Conservation (phyloP, 129 eudicot species). For the Calendula officinalis region DNA sequence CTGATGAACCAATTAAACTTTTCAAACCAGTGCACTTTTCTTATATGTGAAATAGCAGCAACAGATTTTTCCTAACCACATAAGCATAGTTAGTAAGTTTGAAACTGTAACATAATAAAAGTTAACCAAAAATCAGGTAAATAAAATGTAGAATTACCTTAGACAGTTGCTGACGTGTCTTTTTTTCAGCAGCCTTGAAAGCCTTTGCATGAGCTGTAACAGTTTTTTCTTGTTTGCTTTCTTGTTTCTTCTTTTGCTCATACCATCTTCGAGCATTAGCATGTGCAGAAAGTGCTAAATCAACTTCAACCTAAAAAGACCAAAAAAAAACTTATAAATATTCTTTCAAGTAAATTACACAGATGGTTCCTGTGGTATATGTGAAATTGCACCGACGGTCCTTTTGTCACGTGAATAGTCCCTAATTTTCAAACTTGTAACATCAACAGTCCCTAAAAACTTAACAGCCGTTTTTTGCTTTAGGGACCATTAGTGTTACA, state of each 20-base stretch:
- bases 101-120: conserved; percentile 16
- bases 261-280: conserved; percentile 97
- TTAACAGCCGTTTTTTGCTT: too few species aligned
- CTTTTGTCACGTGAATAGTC: too few species aligned
- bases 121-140: conserved; percentile 10
- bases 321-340: conserved; percentile 17
- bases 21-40: conserved; percentile 99
- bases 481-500: too few species aligned
- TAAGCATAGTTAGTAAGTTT: conserved; percentile 18
- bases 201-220: conserved; percentile 95
- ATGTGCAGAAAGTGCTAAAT: conserved; percentile 90
- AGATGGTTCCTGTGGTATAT: background rate
- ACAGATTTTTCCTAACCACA: conserved; percentile 76
- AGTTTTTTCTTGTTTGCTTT: conserved; percentile 96
- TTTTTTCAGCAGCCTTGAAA: conserved; percentile 97
- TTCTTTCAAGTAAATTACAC: background rate
- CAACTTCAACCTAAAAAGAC: conserved; percentile 79
- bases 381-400: too few species aligned
- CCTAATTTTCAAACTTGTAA: too few species aligned
- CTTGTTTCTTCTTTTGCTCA: conserved; percentile 93
- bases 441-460: too few species aligned
- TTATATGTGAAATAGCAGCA: conserved; percentile 87
- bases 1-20: conserved; percentile 97
- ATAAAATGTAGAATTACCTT: conserved; percentile 48
- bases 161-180: conserved; percentile 87